phyloP scores from a whole-genome alignment of 2,329 filamentous ascomycete species.

The Exophiala dermatitidis region DNA sequence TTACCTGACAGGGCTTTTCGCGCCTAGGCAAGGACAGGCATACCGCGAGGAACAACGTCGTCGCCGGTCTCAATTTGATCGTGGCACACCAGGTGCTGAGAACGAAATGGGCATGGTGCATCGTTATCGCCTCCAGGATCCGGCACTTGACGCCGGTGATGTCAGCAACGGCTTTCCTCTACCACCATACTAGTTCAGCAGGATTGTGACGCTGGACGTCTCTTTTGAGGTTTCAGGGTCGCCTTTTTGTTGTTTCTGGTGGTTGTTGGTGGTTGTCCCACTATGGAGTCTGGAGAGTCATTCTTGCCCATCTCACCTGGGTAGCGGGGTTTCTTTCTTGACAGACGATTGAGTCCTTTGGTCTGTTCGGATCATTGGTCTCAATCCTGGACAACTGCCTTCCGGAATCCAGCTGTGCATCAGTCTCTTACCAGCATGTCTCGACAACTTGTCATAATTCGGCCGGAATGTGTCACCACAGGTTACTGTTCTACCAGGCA shows the following conservation, averaged over 20 bases:
- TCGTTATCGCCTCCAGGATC: conserved; percentile 20
- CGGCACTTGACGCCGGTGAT: conserved; percentile 8
- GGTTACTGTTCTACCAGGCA: not conserved
- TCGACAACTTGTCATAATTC: not conserved
- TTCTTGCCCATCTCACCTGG: conserved; percentile 17
- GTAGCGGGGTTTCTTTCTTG: conserved; percentile 9
- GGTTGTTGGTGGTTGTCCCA: conserved; percentile 13
- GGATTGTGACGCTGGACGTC: conserved; percentile 20
- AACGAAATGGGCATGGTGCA: conserved; percentile 47
- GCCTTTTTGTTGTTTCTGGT: conserved; percentile 14
- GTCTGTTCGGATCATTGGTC: conserved; percentile 16
- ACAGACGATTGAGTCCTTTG: conserved; percentile 9
- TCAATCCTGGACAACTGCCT: conserved; percentile 3
- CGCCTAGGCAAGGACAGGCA: conserved; percentile 67
- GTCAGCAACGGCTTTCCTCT: conserved; percentile 9
- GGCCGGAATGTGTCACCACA: not conserved
- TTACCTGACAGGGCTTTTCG: conserved; percentile 60
- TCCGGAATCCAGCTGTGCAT: not conserved
- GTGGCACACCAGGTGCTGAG: conserved; percentile 66
- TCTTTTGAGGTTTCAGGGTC: conserved; percentile 19
- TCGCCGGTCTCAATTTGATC: conserved; percentile 70
- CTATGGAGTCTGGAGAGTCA: conserved; percentile 12
- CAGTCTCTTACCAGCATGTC: not conserved
- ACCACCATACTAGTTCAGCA: conserved; percentile 20
- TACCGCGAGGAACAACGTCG: conserved; percentile 69